Evolutionary conservation across 305 asterid genomes (phyloP), one percentile per base, ranked within the genome.

Genomic region (Lippia alba): DNA sequence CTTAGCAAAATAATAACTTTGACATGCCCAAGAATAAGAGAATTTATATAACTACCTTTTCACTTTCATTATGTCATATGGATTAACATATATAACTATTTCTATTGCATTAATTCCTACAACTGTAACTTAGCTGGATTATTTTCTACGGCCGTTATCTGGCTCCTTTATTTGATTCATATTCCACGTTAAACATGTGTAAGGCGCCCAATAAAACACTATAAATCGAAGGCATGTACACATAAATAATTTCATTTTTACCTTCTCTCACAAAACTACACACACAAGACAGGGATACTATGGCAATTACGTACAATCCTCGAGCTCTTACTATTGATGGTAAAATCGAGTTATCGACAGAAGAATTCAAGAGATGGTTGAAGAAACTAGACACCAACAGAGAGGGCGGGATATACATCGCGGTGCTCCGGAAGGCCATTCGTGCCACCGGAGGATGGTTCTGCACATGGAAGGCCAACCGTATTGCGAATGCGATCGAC

Each of bases 111-210:
- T 24, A 24, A 24, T 24, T 3, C 30, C 30, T 50, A 60, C 34
- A 17, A 16, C 32, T 39, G 4, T 24, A 24, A 24, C 30, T 6
- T 34, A 34, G 16, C 40, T 34, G 17, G 5, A 15, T n/a, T 34
- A 12, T 5, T 36, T 60, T 60, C 17, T 4, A 9, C 7, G 17
- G 10, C 14, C 67, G 18, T 44, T 44, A 19, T 14, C 19, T 63
- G 19, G 7, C 19, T 6, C 41, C 61, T 61, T 30, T 10, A 60
- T 10, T 54, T 16, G 76, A 55, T 63, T 72, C 71, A 7, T 70
- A 63, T 72, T 64, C 71, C 66, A 16, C 30, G 74, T 59, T 57
- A 15, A 41, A 64, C 40, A 39, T 39, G 10, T 39, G 45, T 39
- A 1, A 39, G 45, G 45, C 7, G 4, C 45, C 45, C 1, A 24